Evolutionary conservation across 148 eudicot genomes (phyloP).

Genomic region (Chenopodium formosanum): DNA sequence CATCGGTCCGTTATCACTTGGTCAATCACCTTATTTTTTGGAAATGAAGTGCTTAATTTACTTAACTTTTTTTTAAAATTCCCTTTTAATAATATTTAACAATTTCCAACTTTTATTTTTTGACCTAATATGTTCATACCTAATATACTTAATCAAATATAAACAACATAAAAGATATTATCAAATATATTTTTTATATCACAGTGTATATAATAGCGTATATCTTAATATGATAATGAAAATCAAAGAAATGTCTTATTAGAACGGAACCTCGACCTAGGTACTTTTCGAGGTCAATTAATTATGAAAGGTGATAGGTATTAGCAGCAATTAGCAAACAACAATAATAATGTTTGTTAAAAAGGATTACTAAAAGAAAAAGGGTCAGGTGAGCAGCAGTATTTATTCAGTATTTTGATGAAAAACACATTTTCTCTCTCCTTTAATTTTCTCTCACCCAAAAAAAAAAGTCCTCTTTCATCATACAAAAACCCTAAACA

Average conservation of each 20-base stretch:
- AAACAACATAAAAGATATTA: too few relatives aligned
- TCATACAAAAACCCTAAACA: conserved; percentile 39
- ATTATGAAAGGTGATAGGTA: neutral
- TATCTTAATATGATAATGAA: too few relatives aligned
- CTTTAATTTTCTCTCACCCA: neutral
- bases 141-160: too few relatives aligned
- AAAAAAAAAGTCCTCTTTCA: conserved; percentile 6
- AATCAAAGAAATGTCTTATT: too few relatives aligned
- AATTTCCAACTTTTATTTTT: too few relatives aligned
- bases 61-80: neutral
- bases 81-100: too few relatives aligned
- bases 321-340: neutral
- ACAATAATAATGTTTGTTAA: conserved; percentile 7
- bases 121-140: too few relatives aligned
- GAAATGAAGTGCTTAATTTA: neutral
- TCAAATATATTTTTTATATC: too few relatives aligned
- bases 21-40: conserved; percentile 27
- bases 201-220: too few relatives aligned
- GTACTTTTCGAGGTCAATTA: neutral
- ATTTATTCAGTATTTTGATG: conserved; percentile 15
- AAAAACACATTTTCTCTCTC: conserved; percentile 10
- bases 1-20: conserved; percentile 23
- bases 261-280: too few relatives aligned
- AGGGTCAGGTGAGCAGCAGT: conserved; percentile 15
- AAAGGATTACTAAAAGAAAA: neutral